Percentiles rank a stretch among this genome's conserved stretches.
Conservation (phyloP, 2,329 filamentous ascomycete genomes). For the Fusarium pininemorale region DNA sequence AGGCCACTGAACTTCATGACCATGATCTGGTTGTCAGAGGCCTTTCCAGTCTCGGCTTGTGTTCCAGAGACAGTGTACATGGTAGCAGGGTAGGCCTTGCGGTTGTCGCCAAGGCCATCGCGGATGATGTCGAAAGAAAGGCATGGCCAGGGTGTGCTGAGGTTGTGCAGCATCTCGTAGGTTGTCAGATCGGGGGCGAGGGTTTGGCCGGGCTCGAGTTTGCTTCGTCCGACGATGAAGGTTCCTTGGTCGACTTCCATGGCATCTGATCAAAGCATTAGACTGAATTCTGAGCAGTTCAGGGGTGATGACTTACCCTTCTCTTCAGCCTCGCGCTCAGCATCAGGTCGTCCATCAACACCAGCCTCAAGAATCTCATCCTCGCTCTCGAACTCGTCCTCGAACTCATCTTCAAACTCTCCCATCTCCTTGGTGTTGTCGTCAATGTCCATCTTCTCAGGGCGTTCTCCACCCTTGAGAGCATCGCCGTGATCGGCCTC, state of each 20-base stretch:
- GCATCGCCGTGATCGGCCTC: slow-evolving; percentile 57
- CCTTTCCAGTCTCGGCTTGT: slow-evolving; percentile 79
- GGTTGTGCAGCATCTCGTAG: slow-evolving; percentile 96
- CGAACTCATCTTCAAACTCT: slow-evolving; percentile 96
- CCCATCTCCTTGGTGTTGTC: slow-evolving; percentile 68
- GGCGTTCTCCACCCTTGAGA: slow-evolving; percentile 69
- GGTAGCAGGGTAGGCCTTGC: slow-evolving; percentile 93
- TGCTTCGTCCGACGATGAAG: slow-evolving; percentile 94
- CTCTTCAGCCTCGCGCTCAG: slow-evolving; percentile 91
- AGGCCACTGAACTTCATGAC: slow-evolving; percentile 96
- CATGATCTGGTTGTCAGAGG: slow-evolving; percentile 92
- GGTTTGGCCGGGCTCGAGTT: slow-evolving; percentile 89
- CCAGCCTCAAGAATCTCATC: slow-evolving; percentile 95
- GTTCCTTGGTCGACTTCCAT: slow-evolving; percentile 96
- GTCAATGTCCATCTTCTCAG: slow-evolving; percentile 74
- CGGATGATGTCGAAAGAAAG: slow-evolving; percentile 93
- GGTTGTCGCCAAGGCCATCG: slow-evolving; percentile 86
- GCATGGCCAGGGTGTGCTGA: slow-evolving; percentile 96
- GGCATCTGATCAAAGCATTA: slow-evolving; percentile 59
- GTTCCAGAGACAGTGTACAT: slow-evolving; percentile 96
- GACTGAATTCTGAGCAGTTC: not conserved
- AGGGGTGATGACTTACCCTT: slow-evolving; percentile 52
- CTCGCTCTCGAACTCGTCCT: slow-evolving; percentile 86
- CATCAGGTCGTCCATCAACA: slow-evolving; percentile 90
- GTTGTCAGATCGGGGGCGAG: slow-evolving; percentile 91